Evolutionary conservation across 2,329 filamentous ascomycete genomes (phyloP), one percentile per base, ranked within the genome.

Genomic region (Dryadomyces sulphureus): DNA sequence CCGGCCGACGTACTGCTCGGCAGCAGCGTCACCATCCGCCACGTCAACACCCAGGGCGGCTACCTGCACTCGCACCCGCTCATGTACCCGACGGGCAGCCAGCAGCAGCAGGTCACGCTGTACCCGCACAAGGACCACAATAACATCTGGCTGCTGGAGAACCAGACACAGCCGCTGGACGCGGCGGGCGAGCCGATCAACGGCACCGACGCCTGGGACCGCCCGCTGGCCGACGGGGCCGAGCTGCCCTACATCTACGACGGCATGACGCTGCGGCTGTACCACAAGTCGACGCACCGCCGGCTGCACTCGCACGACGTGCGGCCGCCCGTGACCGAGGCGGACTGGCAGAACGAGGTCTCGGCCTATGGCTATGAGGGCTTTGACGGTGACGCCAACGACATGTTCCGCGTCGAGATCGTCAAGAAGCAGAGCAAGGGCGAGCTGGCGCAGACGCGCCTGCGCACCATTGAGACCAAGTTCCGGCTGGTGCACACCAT

Each of bases 101-200:
- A 95, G 71, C 93, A 98, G 67, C 92, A 98, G 63, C 92, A 98
- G 62, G 87, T 98, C 56, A 98, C 92, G 1, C 77, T 98, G 3
- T 98, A 98, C 58, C 92, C 92, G 7, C 92, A 98, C 74, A 96
- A 96, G 73, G 92, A 98, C 57, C 87, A 94, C 60, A 98, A 98
- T 74, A 98, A 98, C 61, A 56, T 94, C 47, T 98, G 86, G 78
- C 66, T 95, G 32, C 61, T 96, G 48, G 92, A 98, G 69, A 98
- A 98, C 63, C 85, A 93, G 66, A 98, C 92, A 8, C 87, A 95
- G 59, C 92, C 92, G 9, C 70, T 92, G 17, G 81, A 79, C 47
- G 68, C 76, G 46, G 76, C 87, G 54, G 88, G 86, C 45, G 73
- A 84, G 51, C 75, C 79, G 41, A 81, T 94, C 52, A 81, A 84